Evolutionary conservation across 2,329 filamentous ascomycete genomes (phyloP).

Genomic region (Aspergillus vadensis): DNA sequence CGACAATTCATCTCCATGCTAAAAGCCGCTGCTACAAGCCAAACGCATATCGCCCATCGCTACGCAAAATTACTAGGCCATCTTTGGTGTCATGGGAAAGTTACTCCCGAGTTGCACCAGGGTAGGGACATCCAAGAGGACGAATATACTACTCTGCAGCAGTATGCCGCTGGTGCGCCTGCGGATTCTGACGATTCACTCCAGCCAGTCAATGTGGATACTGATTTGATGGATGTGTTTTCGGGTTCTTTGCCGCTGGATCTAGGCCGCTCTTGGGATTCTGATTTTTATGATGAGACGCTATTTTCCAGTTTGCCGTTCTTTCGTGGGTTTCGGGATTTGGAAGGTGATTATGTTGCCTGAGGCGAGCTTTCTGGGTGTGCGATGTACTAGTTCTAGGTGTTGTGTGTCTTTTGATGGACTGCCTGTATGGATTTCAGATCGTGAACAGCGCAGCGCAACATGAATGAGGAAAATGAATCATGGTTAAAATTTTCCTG

Average conservation of each 20-base stretch:
- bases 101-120: neutral
- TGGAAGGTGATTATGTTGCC: neutral
- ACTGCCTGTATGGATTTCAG: no score
- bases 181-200: neutral
- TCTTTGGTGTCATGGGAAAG: slow-evolving; percentile 11
- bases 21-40: slow-evolving; percentile 5
- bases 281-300: neutral
- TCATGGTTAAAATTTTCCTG: no score
- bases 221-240: neutral
- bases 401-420: no score
- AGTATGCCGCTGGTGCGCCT: neutral
- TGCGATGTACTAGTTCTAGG: no score
- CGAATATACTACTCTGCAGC: neutral
- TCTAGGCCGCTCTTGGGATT: neutral
- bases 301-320: neutral
- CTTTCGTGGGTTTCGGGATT: neutral
- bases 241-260: neutral
- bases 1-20: slow-evolving; percentile 15
- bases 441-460: no score
- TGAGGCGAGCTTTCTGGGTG: no score
- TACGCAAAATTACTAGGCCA: slow-evolving; percentile 12
- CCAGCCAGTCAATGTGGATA: neutral
- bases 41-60: slow-evolving; percentile 12
- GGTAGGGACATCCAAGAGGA: neutral
- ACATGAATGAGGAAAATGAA: no score